Conservation (phyloP, 805 yeast species). For the Ogataea siamensis region DNA sequence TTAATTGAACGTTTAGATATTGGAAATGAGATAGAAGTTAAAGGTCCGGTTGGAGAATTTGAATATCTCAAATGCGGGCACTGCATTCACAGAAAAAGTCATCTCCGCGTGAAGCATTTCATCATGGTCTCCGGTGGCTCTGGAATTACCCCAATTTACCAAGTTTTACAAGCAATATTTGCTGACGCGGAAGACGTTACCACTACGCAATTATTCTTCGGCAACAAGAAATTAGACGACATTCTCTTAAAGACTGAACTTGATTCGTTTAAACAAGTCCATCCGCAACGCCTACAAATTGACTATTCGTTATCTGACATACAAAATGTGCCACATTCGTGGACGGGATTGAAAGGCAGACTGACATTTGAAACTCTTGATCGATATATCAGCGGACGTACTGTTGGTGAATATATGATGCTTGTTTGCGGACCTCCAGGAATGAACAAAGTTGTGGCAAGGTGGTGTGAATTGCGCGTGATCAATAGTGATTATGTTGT, state of each 20-base stretch:
- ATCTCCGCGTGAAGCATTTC: slow-evolving; percentile 26
- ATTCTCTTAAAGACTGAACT: slow-evolving; percentile 46
- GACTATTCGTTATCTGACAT: slow-evolving; percentile 37
- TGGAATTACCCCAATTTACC: slow-evolving; percentile 56
- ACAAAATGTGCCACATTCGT: slow-evolving; percentile 19
- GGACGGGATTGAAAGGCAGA: slow-evolving; percentile 42
- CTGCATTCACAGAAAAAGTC: slow-evolving; percentile 11
- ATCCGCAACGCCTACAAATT: slow-evolving; percentile 36
- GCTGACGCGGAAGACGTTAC: slow-evolving; percentile 43
- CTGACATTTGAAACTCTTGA: slow-evolving; percentile 41
- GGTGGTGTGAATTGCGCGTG: slow-evolving; percentile 13
- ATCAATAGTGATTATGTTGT: slow-evolving; percentile 22
- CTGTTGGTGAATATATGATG: slow-evolving; percentile 34
- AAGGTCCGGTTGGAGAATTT: slow-evolving; percentile 35
- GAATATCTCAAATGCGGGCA: slow-evolving; percentile 24
- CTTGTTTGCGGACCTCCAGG: slow-evolving; percentile 54
- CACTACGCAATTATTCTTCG: slow-evolving; percentile 44
- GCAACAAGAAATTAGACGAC: slow-evolving; percentile 41
- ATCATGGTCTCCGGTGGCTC: slow-evolving; percentile 55
- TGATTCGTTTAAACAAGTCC: slow-evolving; percentile 39
- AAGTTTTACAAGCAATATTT: slow-evolving; percentile 47
- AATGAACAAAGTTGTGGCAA: slow-evolving; percentile 27
- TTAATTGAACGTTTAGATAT: slow-evolving; percentile 25
- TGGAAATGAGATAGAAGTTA: slow-evolving; percentile 29
- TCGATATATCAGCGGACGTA: slow-evolving; percentile 22